Conservation (phyloP, 805 yeast species). For the Kregervanrija fluxuum region DNA sequence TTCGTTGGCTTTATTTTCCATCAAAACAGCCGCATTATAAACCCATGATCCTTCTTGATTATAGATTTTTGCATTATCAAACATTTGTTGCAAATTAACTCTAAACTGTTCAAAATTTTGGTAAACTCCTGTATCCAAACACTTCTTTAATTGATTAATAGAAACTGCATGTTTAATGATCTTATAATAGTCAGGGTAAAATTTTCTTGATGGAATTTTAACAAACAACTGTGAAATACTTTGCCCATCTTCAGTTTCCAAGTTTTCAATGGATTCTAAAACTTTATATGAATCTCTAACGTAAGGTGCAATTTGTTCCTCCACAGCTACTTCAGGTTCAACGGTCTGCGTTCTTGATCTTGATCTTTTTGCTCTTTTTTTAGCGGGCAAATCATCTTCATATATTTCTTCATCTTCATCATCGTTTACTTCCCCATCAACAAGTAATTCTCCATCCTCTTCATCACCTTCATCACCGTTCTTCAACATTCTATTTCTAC, state of each 20-base stretch:
- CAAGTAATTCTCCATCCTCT: conserved; percentile 1
- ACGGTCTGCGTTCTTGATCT: background rate
- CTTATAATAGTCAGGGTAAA: conserved; percentile 81
- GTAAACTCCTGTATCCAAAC: conserved; percentile 30
- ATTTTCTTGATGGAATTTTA: conserved; percentile 63
- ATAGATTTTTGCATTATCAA: conserved; percentile 58
- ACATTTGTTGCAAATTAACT: conserved; percentile 48
- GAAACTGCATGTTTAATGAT: conserved; percentile 57
- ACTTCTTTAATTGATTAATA: conserved; percentile 45
- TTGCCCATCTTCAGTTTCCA: conserved; percentile 41
- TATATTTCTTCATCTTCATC: conserved; percentile 8
- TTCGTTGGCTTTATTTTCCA: conserved; percentile 32
- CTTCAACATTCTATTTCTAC: conserved; percentile 16
- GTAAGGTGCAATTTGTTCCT: conserved; percentile 10
- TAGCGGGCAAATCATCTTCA: conserved; percentile 9
- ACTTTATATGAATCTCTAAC: conserved; percentile 7
- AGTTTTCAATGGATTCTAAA: conserved; percentile 13
- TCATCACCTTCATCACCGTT: conserved; percentile 17
- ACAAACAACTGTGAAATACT: conserved; percentile 50
- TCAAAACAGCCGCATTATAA: conserved; percentile 46
- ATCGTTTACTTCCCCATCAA: conserved; percentile 8
- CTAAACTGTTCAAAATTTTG: conserved; percentile 38
- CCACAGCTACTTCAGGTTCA: conserved; percentile 23
- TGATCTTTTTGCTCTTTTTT: conserved; percentile 9
- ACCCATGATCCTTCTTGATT: conserved; percentile 65